A percentile compares a stretch with the other conserved stretches of the same genome.
phyloP scores from a whole-genome alignment of 208 protist species.

The Blechomonas ayalai region DNA sequence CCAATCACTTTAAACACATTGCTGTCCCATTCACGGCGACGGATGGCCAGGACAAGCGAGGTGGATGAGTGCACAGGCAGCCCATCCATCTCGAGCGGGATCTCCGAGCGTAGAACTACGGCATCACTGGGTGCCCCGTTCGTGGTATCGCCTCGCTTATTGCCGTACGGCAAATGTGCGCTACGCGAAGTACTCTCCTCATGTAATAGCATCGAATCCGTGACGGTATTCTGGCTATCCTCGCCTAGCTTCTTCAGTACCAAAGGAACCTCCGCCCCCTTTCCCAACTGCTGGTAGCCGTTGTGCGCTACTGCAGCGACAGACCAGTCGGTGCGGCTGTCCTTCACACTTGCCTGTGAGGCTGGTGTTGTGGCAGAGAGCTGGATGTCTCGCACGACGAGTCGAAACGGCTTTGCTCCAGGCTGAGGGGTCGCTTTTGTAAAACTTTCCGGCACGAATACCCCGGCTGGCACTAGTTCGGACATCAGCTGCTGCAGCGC shows the following conservation, averaged over 20 bases:
- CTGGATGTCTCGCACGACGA: constrained; percentile 48
- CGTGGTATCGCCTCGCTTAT: background rate
- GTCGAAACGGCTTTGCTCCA: constrained; percentile 39
- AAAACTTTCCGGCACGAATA: constrained; percentile 75
- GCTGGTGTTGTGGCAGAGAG: constrained; percentile 29
- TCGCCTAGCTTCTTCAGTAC: constrained; percentile 17
- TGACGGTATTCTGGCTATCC: background rate
- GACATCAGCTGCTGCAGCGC: constrained; percentile 38
- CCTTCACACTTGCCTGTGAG: constrained; percentile 25
- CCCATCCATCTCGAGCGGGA: constrained; percentile 55
- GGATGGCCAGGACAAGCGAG: constrained; percentile 78
- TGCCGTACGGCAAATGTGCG: background rate
- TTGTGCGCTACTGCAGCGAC: constrained; percentile 83
- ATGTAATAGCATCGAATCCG: no score
- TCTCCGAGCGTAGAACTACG: constrained; percentile 37
- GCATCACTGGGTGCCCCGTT: constrained; percentile 5
- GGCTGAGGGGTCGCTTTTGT: constrained; percentile 35
- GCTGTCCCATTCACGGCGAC: constrained; percentile 29
- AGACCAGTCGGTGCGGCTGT: constrained; percentile 55
- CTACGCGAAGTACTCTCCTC: no score
- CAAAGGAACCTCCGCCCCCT: constrained; percentile 64
- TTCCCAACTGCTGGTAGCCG: constrained; percentile 75
- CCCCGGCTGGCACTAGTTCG: constrained; percentile 67
- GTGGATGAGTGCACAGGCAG: constrained; percentile 79
- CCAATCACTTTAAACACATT: constrained; percentile 50